A percentile compares a stretch with the other conserved stretches of the same genome.
Evolutionary conservation across 1,284 basidiomycete species (phyloP).

Genomic region (Tilletia setariae): DNA sequence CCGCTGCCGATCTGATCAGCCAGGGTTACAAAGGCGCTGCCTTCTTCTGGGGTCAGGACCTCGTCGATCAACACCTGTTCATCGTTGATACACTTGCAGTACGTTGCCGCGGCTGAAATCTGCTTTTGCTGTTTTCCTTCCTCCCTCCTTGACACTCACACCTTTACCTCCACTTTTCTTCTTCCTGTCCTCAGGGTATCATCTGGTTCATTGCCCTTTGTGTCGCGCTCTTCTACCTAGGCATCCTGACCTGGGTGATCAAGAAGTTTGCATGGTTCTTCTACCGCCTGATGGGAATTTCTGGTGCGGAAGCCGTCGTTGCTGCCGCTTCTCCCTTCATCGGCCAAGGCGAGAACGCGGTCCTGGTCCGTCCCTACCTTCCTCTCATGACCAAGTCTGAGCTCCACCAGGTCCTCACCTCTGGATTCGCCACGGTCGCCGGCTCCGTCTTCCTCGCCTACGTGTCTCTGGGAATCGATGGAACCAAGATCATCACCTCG

Average conservation of each 20-base stretch:
- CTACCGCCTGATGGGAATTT: constrained; percentile 63
- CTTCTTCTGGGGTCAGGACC: constrained; percentile 44
- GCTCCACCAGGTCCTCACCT: constrained; percentile 82
- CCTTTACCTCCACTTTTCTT: constrained; percentile 27
- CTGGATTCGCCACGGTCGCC: constrained; percentile 77
- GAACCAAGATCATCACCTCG: constrained; percentile 76
- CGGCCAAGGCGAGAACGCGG: constrained; percentile 49
- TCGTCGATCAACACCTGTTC: constrained; percentile 20
- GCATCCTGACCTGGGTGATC: constrained; percentile 44
- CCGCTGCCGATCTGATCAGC: constrained; percentile 41
- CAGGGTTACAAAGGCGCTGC: constrained; percentile 41
- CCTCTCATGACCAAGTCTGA: constrained; percentile 84
- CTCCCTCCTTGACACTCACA: too few species aligned
- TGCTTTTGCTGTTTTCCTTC: not conserved
- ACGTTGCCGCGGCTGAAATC: too few species aligned
- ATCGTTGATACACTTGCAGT: not conserved
- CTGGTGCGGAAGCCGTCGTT: constrained; percentile 83
- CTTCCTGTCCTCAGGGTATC: constrained; percentile 64
- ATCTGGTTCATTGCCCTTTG: constrained; percentile 64
- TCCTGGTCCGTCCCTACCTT: constrained; percentile 67
- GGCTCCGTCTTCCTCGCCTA: constrained; percentile 83
- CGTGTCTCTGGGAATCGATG: constrained; percentile 73
- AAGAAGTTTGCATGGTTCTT: constrained; percentile 75
- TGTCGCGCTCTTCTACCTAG: constrained; percentile 61
- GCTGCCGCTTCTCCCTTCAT: constrained; percentile 87